Evolutionary conservation across 441 rosid genomes (phyloP), one percentile per base, ranked within the genome.

Genomic region (Adansonia madagascariensis): DNA sequence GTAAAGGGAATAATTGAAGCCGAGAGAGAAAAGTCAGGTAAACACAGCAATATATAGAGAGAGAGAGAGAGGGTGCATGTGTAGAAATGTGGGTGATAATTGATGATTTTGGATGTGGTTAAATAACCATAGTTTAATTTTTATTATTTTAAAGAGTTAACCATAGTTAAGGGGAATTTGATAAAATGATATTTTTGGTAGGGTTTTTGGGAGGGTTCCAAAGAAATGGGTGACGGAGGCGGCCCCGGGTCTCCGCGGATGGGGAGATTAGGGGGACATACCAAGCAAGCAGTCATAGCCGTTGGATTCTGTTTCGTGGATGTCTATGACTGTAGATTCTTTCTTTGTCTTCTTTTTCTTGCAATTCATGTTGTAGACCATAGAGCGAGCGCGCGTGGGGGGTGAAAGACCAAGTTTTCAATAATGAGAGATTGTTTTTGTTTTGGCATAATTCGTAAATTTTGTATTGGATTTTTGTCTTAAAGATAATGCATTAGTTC

Each of bases 231-330:
- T 73, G 77, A 47, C 76, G 65, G 74, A 27, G 66, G 78, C 93
- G 91, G 90, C 89, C 82, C 86, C 92, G 87, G 78, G 89, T 88
- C 85, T 86, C 87, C 92, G 92, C 93, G 86, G 83, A 79, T 66
- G 66, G 79, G 60, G 15, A 49, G 55, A 59, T 79, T 73, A 14
- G 20, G 57, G 69, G 57, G 55, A 15, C 11, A 50, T 56, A 85
- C 78, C 75, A 44, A 41, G 43, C 55, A 22, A 47, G 57, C 43
- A 3, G 47, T 20, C 41, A 39, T 20, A 66, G 77, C 87, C 89
- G 85, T 86, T 86, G 85, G 86, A 78, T 83, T 78, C 14, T 2
- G 31, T 71, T 49, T 22, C 50, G 73, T 56, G 31, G 63, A 56
- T 52, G n/a, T 68, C 81, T 12, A 53, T 4, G 77, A 55, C 60